Percentiles rank a stretch among this genome's conserved stretches.
phyloP scores from a whole-genome alignment of 331 rosid species.

The Cydonia oblonga region DNA sequence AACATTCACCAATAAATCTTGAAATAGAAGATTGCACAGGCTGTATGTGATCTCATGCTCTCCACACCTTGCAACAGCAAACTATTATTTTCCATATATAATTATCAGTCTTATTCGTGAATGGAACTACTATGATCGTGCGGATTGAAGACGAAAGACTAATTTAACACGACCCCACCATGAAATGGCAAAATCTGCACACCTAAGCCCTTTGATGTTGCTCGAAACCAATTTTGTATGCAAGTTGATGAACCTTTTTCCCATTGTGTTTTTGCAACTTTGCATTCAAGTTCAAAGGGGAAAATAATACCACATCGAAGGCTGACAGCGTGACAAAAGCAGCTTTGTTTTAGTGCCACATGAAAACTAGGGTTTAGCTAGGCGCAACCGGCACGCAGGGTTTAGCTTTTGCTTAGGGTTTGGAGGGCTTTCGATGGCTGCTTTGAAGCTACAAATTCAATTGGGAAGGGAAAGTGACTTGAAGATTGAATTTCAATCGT shows the following conservation, averaged over 20 bases:
- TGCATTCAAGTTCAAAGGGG: slow-evolving; percentile 12
- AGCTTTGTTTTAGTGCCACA: not conserved
- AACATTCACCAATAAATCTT: not conserved
- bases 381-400: slow-evolving; percentile 5
- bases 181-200: not conserved
- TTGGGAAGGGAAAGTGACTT: slow-evolving; percentile 28
- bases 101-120: not conserved
- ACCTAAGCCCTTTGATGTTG: slow-evolving; percentile 4
- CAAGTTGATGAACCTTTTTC: not conserved
- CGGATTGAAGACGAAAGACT: not conserved
- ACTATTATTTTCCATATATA: not conserved
- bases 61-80: too few species aligned
- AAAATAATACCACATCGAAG: slow-evolving; percentile 2
- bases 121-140: not conserved
- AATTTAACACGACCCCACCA: not conserved
- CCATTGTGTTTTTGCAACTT: not conserved
- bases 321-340: slow-evolving; percentile 1
- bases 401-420: slow-evolving; percentile 19
- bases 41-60: not conserved
- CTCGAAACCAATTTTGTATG: not conserved
- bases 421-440: slow-evolving; percentile 10
- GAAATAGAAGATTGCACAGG: not conserved
- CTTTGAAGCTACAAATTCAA: slow-evolving; percentile 33
- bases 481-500: slow-evolving; percentile 8
- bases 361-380: not conserved